phyloP scores from a whole-genome alignment of 345 rosid genomes.

The Mallotus nudiflorus region DNA sequence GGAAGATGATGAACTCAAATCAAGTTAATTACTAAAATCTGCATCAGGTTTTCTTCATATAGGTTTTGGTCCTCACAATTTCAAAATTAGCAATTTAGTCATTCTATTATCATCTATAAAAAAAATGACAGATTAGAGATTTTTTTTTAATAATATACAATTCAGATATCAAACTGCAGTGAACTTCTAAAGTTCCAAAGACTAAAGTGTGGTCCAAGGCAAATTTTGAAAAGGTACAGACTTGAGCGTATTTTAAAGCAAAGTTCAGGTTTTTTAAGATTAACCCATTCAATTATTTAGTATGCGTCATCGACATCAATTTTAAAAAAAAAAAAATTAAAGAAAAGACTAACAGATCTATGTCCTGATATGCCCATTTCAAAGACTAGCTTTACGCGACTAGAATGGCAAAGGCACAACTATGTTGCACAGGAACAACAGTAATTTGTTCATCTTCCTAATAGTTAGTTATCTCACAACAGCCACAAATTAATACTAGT shows the following conservation, averaged over 20 bases:
- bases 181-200: too few relatives aligned
- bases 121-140: too few relatives aligned
- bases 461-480: constrained; percentile 6
- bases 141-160: too few relatives aligned
- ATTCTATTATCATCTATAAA: too few relatives aligned
- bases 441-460: constrained; percentile 2
- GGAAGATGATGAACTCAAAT: neutral
- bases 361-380: neutral
- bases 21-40: neutral
- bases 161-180: too few relatives aligned
- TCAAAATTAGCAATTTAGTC: too few relatives aligned
- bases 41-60: too few relatives aligned
- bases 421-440: neutral
- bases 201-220: too few relatives aligned
- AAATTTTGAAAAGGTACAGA: too few relatives aligned
- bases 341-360: neutral
- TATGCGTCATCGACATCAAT: neutral
- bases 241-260: too few relatives aligned
- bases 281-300: neutral
- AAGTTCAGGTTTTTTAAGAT: too few relatives aligned
- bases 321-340: neutral
- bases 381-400: neutral
- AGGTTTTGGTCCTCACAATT: too few relatives aligned
- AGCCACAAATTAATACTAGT: neutral
- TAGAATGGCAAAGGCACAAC: neutral